Conservation (phyloP, 1,284 basidiomycete genomes). For the Ustilago cynodontis region DNA sequence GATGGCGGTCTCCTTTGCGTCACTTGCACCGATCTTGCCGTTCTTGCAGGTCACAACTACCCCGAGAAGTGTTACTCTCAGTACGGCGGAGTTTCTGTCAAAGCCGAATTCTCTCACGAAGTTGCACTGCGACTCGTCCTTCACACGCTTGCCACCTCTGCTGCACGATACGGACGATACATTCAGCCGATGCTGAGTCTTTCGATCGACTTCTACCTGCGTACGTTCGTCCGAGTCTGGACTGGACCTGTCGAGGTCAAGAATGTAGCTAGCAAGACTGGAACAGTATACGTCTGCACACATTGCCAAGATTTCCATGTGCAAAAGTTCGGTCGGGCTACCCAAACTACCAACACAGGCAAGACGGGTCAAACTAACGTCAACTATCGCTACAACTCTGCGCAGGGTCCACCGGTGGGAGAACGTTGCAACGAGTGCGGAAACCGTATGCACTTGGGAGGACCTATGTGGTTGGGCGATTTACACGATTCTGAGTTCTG, state of each 20-base stretch:
- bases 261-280: slow-evolving; percentile 72
- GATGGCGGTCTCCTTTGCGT: slow-evolving; percentile 89
- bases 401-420: slow-evolving; percentile 77
- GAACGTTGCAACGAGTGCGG: slow-evolving; percentile 85
- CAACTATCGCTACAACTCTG: slow-evolving; percentile 76
- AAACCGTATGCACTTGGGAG: slow-evolving; percentile 74
- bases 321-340: slow-evolving; percentile 60
- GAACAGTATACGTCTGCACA: slow-evolving; percentile 63
- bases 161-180: slow-evolving; percentile 89
- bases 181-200: slow-evolving; percentile 91
- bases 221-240: slow-evolving; percentile 86
- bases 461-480: slow-evolving; percentile 95
- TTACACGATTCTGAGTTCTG: slow-evolving; percentile 86
- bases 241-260: slow-evolving; percentile 88
- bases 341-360: slow-evolving; percentile 32
- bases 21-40: slow-evolving; percentile 95
- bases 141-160: slow-evolving; percentile 84
- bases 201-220: slow-evolving; percentile 97
- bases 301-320: slow-evolving; percentile 60
- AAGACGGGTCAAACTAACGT: slow-evolving; percentile 52
- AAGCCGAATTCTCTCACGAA: slow-evolving; percentile 89
- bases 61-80: slow-evolving; percentile 78
- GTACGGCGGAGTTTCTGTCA: slow-evolving; percentile 92
- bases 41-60: slow-evolving; percentile 92
- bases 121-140: slow-evolving; percentile 79